Conservation (phyloP, 2,329 filamentous ascomycete species). For the Talaromyces atroroseus region DNA sequence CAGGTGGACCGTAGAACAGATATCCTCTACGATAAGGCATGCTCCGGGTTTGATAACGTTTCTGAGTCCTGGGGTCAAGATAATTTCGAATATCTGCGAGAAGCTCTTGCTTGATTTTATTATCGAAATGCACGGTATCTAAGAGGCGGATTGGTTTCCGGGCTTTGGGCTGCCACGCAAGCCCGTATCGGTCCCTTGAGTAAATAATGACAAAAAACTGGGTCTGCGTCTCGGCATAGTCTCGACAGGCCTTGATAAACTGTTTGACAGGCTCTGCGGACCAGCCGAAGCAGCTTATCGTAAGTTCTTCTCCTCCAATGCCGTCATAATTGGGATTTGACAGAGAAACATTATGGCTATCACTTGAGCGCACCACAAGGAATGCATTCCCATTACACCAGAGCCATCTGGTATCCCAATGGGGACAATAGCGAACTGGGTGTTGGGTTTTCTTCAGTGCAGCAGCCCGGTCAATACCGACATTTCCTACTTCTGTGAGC, state of each 20-base stretch:
- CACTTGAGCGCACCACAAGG: slow-evolving; percentile 4
- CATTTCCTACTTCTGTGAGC: slow-evolving; percentile 1
- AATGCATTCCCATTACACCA: slow-evolving; percentile 3
- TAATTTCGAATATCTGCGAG: slow-evolving; percentile 13
- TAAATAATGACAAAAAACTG: slow-evolving; percentile 13
- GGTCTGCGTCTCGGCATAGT: slow-evolving; percentile 7
- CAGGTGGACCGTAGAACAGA: slow-evolving; percentile 85
- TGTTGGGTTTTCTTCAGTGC: slow-evolving; percentile 10
- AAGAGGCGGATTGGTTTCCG: slow-evolving; percentile 9
- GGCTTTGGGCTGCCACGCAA: slow-evolving; percentile 10
- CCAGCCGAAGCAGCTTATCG: slow-evolving; percentile 12
- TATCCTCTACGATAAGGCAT: slow-evolving; percentile 75
- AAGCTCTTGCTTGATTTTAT: slow-evolving; percentile 10
- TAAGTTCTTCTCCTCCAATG: slow-evolving; percentile 9
- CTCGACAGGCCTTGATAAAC: slow-evolving; percentile 9
- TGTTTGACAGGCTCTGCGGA: slow-evolving; percentile 9
- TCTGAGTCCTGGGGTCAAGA: slow-evolving; percentile 7
- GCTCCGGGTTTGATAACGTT: slow-evolving; percentile 31
- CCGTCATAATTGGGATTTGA: slow-evolving; percentile 10
- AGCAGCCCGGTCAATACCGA: slow-evolving; percentile 4
- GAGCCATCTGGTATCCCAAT: slow-evolving; percentile 10
- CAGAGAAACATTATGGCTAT: not conserved
- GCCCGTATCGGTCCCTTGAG: slow-evolving; percentile 9
- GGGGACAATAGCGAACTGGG: slow-evolving; percentile 6
- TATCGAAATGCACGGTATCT: slow-evolving; percentile 12